Base-by-base conservation (phyloP, 1,139 yeast species). In the Blastobotrys aristatus region DNA sequence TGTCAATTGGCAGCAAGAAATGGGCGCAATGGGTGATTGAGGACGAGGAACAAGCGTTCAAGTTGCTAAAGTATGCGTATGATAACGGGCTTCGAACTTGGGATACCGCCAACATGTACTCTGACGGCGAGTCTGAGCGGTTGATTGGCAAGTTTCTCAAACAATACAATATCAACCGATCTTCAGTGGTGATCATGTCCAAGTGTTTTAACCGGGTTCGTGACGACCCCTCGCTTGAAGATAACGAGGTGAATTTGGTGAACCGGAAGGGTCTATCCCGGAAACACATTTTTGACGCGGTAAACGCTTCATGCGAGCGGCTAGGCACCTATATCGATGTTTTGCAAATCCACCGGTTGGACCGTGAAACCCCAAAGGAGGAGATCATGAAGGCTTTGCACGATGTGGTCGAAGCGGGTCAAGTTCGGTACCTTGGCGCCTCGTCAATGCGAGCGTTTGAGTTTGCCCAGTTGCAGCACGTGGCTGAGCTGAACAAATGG, bases 261-360 rank as follows among this genome's bases (percentile, higher is more conserved):
- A 69, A 70, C 46, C 57, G 62, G 5, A 49, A 57, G 43, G 77
- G 79, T 0, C 59, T 73, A 30, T 74, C 79, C 1, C 61, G 79
- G 51, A 75, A 74, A 46, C 77, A 75, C 54, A 72, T 79, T 29
- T 54, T 76, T 31, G 80, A 76, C 56, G 79, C 80, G 1, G 77
- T 68, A 17, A 68, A 72, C 43, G 73, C 59, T 1, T 73, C 79
- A 4, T 72, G 71, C n/a, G 63, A 75, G 44, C 69, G 95, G 50
- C 71, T 88, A 49, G 65, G 76, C 17, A 84, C 95, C 0, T 85
- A 85, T 60, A 67, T 88, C 53, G 96, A 88, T 64, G 70, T 86
- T 55, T 85, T 86, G 1, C 86, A 84, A 64, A 71, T 87, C 62
- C 96, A 87, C 65, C 66, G 82, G 49, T 67, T 67, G 32, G 83